phyloP scores from a whole-genome alignment of 2,329 filamentous ascomycete genomes.

The Sporothrix brasiliensis region DNA sequence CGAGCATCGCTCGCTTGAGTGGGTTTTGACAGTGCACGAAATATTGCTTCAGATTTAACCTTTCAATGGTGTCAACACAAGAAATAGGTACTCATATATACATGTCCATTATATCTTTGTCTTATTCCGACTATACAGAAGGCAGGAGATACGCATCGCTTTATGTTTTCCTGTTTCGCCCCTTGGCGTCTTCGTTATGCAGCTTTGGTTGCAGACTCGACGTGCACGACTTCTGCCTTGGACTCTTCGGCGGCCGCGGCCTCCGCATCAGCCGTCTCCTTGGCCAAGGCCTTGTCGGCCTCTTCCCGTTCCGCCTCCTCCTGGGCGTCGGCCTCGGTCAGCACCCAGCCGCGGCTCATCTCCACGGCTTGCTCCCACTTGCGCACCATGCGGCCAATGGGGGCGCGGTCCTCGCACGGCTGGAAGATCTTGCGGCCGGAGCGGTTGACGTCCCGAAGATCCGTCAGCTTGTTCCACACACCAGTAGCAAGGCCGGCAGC shows the following conservation, averaged over 20 bases:
- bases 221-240: slow-evolving; percentile 4
- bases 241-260: not conserved
- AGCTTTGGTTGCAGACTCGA: not conserved
- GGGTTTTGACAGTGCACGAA: not conserved
- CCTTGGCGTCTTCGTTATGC: not conserved
- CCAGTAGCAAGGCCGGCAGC: slow-evolving; percentile 83
- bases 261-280: slow-evolving; percentile 3
- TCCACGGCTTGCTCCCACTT: slow-evolving; percentile 62
- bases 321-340: slow-evolving; percentile 36
- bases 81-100: slow-evolving; percentile 11
- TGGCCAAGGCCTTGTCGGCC: slow-evolving; percentile 16
- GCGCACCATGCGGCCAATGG: slow-evolving; percentile 51
- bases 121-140: not conserved
- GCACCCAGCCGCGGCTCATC: slow-evolving; percentile 61
- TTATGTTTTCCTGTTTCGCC: not conserved
- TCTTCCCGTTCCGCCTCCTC: slow-evolving; percentile 27
- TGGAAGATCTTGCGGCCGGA: slow-evolving; percentile 70
- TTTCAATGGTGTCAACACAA: too few relatives aligned
- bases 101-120: not conserved
- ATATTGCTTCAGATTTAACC: too few relatives aligned
- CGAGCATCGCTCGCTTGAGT: not conserved
- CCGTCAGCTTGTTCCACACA: slow-evolving; percentile 75
- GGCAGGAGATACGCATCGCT: not conserved
- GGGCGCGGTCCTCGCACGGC: slow-evolving; percentile 58
- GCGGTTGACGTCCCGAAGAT: slow-evolving; percentile 73